Conservation (phyloP, 2,329 filamentous ascomycete genomes). For the Macroventuria anomochaeta region DNA sequence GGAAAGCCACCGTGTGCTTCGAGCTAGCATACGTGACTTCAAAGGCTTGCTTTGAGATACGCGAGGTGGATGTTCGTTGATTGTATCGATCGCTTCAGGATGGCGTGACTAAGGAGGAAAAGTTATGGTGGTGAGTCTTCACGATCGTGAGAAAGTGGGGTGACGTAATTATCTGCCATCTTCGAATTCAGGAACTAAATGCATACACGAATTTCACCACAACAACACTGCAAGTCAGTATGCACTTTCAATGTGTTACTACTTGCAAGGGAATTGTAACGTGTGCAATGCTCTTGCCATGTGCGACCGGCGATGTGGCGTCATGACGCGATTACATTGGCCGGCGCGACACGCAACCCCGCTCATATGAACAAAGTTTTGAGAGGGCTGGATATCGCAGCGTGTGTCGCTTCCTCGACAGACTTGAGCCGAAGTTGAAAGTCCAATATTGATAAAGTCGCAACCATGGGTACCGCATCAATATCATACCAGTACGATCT, state of each 20-base stretch:
- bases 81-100: too few relatives aligned
- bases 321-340: constrained; percentile 17
- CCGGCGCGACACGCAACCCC: constrained; percentile 10
- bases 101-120: too few relatives aligned
- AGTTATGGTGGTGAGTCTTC: constrained; percentile 18
- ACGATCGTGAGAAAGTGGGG: constrained; percentile 34
- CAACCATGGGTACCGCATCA: constrained; percentile 10
- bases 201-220: not conserved
- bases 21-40: too few relatives aligned
- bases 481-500: constrained; percentile 59
- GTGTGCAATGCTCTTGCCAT: not conserved
- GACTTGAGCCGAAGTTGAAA: not conserved
- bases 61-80: too few relatives aligned
- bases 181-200: not conserved
- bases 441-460: not conserved
- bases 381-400: too few relatives aligned
- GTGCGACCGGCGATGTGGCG: not conserved
- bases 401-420: too few relatives aligned
- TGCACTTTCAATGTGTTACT: not conserved
- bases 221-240: not conserved
- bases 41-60: too few relatives aligned
- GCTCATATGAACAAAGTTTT: too few relatives aligned
- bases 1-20: too few relatives aligned
- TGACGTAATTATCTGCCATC: constrained; percentile 29
- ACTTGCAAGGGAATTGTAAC: not conserved